A percentile compares a stretch with the other conserved stretches of the same genome.
These are phyloP conservation scores for Malus hybrid DNA, from an alignment of 331 rosid genomes.

Conservation along the genomic window DNA sequence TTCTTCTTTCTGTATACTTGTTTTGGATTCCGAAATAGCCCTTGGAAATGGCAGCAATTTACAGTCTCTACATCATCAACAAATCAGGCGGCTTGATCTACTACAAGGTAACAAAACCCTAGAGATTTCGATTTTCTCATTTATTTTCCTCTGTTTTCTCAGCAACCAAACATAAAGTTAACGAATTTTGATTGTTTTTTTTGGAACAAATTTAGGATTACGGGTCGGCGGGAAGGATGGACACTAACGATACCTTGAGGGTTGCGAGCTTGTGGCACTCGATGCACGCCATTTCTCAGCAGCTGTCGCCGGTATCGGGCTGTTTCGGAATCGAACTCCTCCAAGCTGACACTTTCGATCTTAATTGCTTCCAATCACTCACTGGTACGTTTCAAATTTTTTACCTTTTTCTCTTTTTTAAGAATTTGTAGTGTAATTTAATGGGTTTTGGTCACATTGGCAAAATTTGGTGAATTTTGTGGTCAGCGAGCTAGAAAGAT, in stretches of 20 bases:
- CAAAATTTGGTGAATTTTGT: not conserved
- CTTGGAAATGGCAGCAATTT: constrained; percentile 77
- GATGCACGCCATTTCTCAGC: constrained; percentile 97
- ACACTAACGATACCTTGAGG: constrained; percentile 88
- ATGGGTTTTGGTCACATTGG: not conserved
- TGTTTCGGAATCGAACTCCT: constrained; percentile 83
- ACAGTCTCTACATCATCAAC: constrained; percentile 87
- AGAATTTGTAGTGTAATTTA: not conserved
- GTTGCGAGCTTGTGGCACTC: constrained; percentile 98
- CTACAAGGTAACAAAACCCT: constrained; percentile 50
- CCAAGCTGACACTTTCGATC: constrained; percentile 89
- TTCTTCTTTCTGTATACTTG: not conserved
- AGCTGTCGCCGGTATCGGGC: constrained; percentile 64
- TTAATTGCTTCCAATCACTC: constrained; percentile 85
- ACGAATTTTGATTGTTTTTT: not conserved
- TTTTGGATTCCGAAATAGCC: constrained; percentile 14
- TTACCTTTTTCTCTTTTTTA: not conserved
- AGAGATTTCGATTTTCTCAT: not conserved
- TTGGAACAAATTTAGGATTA: constrained; percentile 42
- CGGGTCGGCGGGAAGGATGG: constrained; percentile 84
- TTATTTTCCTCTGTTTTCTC: not conserved
- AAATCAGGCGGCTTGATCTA: constrained; percentile 95
- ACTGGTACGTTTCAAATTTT: constrained; percentile 39
- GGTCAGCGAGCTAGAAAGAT: not conserved
- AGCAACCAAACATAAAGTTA: not conserved